A percentile compares a stretch with the other conserved stretches of the same genome.
Evolutionary conservation across 768 basidiomycete species (phyloP).

Genomic region (Xerocomus brunneocitrinus): DNA sequence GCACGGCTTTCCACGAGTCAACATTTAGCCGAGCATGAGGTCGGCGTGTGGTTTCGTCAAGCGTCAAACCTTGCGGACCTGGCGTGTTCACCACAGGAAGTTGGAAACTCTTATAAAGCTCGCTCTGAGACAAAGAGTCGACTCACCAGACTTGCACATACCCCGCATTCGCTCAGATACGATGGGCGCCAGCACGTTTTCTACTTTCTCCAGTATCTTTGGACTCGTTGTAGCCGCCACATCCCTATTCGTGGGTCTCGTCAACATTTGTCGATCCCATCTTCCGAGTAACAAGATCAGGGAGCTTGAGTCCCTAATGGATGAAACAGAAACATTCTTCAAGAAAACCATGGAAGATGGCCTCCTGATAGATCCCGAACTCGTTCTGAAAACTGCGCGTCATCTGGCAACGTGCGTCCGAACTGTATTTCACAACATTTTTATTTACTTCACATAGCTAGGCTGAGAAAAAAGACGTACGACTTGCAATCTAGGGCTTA

Average conservation of each 20-base stretch:
- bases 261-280: background rate
- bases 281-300: constrained; percentile 8
- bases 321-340: constrained; percentile 1
- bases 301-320: constrained; percentile 1
- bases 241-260: background rate
- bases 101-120: background rate
- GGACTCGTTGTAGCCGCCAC: background rate
- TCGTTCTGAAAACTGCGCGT: background rate
- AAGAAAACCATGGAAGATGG: constrained; percentile 5
- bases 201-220: constrained; percentile 1
- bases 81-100: constrained; percentile 8
- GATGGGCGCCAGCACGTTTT: background rate
- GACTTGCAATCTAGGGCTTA: background rate
- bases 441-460: background rate
- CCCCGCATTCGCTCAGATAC: background rate
- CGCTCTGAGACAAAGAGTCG: background rate
- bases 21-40: background rate
- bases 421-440: no score
- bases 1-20: background rate
- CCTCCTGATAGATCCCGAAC: background rate
- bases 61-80: background rate
- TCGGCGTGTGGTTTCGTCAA: background rate
- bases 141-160: background rate
- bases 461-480: background rate
- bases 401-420: background rate